Evolutionary conservation across 768 basidiomycete species (phyloP).

Genomic region (Hypholoma sublateritium): DNA sequence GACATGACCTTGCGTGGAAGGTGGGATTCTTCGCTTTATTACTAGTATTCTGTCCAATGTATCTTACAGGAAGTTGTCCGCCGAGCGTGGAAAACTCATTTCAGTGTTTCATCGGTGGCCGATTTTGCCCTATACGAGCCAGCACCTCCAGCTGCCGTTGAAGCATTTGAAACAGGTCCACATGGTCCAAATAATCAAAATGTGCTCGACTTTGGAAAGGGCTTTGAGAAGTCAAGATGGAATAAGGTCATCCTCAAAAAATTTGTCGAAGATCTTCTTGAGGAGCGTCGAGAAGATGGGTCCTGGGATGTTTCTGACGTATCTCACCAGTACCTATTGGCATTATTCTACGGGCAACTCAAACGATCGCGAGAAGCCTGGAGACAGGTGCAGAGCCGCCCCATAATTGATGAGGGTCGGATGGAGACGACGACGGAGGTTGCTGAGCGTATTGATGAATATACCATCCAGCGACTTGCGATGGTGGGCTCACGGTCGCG

Average conservation of each 20-base stretch:
- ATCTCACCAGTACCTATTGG: background rate
- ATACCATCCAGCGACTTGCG: background rate
- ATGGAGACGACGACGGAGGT: background rate
- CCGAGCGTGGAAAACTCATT: background rate
- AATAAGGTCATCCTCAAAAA: background rate
- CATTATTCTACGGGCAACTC: conserved; percentile 1
- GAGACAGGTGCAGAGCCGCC: background rate
- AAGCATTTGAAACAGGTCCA: background rate
- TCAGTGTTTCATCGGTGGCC: background rate
- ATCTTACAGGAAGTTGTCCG: background rate
- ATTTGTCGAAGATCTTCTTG: background rate
- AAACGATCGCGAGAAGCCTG: conserved; percentile 1
- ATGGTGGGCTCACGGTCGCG: background rate
- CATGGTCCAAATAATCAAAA: background rate
- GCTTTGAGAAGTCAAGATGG: background rate
- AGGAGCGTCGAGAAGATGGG: background rate
- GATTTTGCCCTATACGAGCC: background rate
- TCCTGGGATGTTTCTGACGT: background rate
- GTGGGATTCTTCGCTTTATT: background rate
- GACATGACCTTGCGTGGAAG: background rate
- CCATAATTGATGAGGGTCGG: background rate
- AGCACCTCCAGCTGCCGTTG: background rate
- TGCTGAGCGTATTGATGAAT: background rate
- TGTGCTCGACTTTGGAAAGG: background rate
- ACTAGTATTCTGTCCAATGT: background rate